Evolutionary conservation across 2,329 filamentous ascomycete genomes (phyloP).

Genomic region (Fusarium napiforme): DNA sequence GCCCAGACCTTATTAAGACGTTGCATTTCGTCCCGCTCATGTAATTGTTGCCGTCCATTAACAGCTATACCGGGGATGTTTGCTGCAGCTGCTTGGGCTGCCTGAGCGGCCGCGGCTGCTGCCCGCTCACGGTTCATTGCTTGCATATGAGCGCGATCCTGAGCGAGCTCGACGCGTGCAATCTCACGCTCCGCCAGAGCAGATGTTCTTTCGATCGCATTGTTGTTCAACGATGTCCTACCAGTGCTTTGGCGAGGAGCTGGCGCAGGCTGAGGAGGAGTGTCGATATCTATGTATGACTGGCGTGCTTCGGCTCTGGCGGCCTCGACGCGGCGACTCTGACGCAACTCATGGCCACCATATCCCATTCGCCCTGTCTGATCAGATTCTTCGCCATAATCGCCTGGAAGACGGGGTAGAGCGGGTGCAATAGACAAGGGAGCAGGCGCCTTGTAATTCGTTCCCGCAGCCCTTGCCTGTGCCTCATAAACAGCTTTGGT

Average conservation of each 20-base stretch:
- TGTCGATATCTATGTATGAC: slow-evolving; percentile 36
- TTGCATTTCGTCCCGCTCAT: slow-evolving; percentile 61
- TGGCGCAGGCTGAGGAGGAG: slow-evolving; percentile 31
- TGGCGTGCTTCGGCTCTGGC: slow-evolving; percentile 41
- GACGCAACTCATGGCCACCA: slow-evolving; percentile 55
- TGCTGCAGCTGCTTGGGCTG: slow-evolving; percentile 46
- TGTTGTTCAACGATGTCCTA: slow-evolving; percentile 42
- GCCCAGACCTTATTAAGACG: slow-evolving; percentile 67
- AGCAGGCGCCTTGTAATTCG: slow-evolving; percentile 43
- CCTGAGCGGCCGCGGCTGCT: slow-evolving; percentile 47
- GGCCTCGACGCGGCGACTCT: slow-evolving; percentile 55
- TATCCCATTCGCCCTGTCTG: slow-evolving; percentile 36
- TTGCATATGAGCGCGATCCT: slow-evolving; percentile 62
- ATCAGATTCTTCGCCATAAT: slow-evolving; percentile 27
- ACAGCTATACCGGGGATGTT: slow-evolving; percentile 36
- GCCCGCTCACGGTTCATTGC: slow-evolving; percentile 56
- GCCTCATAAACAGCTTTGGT: slow-evolving; percentile 63
- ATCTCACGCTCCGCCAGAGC: slow-evolving; percentile 63
- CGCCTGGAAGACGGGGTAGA: slow-evolving; percentile 34
- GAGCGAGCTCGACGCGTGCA: slow-evolving; percentile 61
- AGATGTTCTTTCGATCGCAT: slow-evolving; percentile 59
- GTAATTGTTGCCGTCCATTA: slow-evolving; percentile 52
- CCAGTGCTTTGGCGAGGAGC: slow-evolving; percentile 29
- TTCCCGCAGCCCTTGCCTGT: slow-evolving; percentile 54
- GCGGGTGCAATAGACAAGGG: slow-evolving; percentile 42